These are phyloP conservation scores for Mycena capillaripes DNA, from an alignment of 768 basidiomycete species.

Conservation along the genomic window DNA sequence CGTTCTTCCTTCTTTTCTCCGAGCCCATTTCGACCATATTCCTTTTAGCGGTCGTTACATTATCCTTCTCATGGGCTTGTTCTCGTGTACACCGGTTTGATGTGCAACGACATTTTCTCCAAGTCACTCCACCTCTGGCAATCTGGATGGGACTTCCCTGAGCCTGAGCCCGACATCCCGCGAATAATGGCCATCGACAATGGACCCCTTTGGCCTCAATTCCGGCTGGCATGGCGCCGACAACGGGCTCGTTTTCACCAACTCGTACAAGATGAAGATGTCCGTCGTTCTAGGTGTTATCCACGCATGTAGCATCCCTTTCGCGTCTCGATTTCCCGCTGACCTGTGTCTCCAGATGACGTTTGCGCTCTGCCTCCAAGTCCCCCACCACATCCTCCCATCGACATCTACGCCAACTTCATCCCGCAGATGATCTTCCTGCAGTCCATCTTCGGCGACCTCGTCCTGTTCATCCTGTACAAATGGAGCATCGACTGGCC, in stretches of 20 bases:
- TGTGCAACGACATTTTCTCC: constrained; percentile 99
- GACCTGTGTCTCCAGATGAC: constrained; percentile 84
- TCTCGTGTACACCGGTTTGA: constrained; percentile 97
- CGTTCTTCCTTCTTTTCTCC: constrained; percentile 49
- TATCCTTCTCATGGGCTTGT: constrained; percentile 97
- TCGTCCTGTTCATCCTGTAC: constrained; percentile 94
- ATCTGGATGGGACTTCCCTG: constrained; percentile 92
- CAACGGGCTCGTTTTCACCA: constrained; percentile 96
- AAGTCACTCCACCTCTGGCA: constrained; percentile 89
- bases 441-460: constrained; percentile 98
- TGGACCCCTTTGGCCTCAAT: constrained; percentile 91
- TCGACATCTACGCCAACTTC: constrained; percentile 95
- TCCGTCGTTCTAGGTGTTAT: constrained; percentile 95
- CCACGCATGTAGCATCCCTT: constrained; percentile 69
- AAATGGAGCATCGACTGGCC: constrained; percentile 97
- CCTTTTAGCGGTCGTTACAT: constrained; percentile 92
- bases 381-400: constrained; percentile 90
- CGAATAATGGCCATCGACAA: constrained; percentile 64
- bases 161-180: constrained; percentile 51
- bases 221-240: constrained; percentile 95
- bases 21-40: constrained; percentile 38
- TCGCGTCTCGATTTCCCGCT: constrained; percentile 20
- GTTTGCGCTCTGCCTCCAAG: constrained; percentile 95
- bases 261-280: constrained; percentile 99
- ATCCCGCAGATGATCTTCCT: constrained; percentile 98